These are phyloP conservation scores for Coemansia sp. DNA, from an alignment of 192 early-diverging fungal genomes.

Conservation along the genomic window DNA sequence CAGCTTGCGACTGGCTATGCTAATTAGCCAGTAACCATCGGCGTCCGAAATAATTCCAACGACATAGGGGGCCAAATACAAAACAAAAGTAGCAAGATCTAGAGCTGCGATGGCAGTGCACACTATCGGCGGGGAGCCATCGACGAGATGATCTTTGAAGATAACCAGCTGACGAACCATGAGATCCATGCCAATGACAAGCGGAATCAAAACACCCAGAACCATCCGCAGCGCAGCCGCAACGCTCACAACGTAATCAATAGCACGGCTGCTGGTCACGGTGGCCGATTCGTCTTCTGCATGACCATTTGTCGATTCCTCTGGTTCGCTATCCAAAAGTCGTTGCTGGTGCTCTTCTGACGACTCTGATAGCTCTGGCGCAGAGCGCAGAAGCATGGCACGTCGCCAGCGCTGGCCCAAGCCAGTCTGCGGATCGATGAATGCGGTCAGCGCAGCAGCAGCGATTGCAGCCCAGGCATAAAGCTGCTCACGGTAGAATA, in stretches of 20 bases:
- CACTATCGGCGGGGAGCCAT: constrained; percentile 38
- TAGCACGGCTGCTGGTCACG: neutral
- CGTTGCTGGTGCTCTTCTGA: constrained; percentile 12
- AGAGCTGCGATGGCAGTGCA: constrained; percentile 37
- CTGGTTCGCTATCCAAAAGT: constrained; percentile 9
- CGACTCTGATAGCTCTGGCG: too few species aligned
- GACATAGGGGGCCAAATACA: constrained; percentile 42
- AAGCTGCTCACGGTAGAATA: constrained; percentile 43
- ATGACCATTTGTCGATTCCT: neutral
- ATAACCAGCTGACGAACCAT: constrained; percentile 44
- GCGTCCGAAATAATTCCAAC: constrained; percentile 24
- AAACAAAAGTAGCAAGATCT: constrained; percentile 33
- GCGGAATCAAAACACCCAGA: constrained; percentile 24
- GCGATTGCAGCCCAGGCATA: constrained; percentile 38
- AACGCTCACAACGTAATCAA: neutral
- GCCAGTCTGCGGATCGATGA: constrained; percentile 26
- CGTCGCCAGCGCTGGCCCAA: constrained; percentile 21
- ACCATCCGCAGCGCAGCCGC: constrained; percentile 24
- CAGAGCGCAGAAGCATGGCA: neutral
- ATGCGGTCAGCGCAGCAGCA: constrained; percentile 27
- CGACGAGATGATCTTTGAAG: constrained; percentile 48
- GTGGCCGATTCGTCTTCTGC: neutral
- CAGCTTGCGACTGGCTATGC: neutral
- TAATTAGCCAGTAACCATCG: constrained; percentile 32
- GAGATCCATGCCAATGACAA: constrained; percentile 34